These are phyloP conservation scores for Termitomyces heimii DNA, from an alignment of 768 basidiomycete species.

Conservation along the genomic window DNA sequence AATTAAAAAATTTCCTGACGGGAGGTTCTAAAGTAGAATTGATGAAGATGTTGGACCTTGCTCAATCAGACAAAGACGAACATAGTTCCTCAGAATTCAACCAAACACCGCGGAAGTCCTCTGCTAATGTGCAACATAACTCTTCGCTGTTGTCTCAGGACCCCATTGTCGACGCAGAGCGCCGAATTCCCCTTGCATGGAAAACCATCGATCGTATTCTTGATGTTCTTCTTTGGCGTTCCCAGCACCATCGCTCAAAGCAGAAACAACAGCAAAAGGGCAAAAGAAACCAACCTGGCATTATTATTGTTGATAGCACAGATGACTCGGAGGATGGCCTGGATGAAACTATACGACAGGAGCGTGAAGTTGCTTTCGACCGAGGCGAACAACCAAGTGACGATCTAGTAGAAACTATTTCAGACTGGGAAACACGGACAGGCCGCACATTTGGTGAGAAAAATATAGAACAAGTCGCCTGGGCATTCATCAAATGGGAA, in stretches of 20 bases:
- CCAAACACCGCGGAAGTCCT: slow-evolving; percentile 29
- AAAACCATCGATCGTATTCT: slow-evolving; percentile 89
- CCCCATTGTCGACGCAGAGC: slow-evolving; percentile 64
- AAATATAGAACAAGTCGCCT: slow-evolving; percentile 59
- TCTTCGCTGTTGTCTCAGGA: slow-evolving; percentile 22
- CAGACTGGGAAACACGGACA: slow-evolving; percentile 51
- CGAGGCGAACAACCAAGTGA: slow-evolving; percentile 61
- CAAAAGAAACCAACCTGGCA: slow-evolving; percentile 17
- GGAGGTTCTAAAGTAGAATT: slow-evolving; percentile 67
- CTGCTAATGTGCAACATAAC: slow-evolving; percentile 23
- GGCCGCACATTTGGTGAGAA: slow-evolving; percentile 34
- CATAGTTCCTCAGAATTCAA: slow-evolving; percentile 32
- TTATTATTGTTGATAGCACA: slow-evolving; percentile 15
- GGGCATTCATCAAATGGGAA: slow-evolving; percentile 90
- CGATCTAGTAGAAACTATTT: slow-evolving; percentile 49
- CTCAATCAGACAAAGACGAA: slow-evolving; percentile 22
- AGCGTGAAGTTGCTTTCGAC: slow-evolving; percentile 38
- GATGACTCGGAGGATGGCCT: slow-evolving; percentile 23
- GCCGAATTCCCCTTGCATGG: slow-evolving; percentile 74
- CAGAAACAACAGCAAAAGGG: slow-evolving; percentile 17
- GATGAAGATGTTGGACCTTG: slow-evolving; percentile 37
- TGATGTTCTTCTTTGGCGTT: slow-evolving; percentile 66
- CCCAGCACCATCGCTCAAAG: slow-evolving; percentile 21
- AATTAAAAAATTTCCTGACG: slow-evolving; percentile 72
- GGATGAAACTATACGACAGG: slow-evolving; percentile 23